Evolutionary conservation across 73 alveolate genomes (phyloP).

Genomic region (Paramecium tetraurelia): DNA sequence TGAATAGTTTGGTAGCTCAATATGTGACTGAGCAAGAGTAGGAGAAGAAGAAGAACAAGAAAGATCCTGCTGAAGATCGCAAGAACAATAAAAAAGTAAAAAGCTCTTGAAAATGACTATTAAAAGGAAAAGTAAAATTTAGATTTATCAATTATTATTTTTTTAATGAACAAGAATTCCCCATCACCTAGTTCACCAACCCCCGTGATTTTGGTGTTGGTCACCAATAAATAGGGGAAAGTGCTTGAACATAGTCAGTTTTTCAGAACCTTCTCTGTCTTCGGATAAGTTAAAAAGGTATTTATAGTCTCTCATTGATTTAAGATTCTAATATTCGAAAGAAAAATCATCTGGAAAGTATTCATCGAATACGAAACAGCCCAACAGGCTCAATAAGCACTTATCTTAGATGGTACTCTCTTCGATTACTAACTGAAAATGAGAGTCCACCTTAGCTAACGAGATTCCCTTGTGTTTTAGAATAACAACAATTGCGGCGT

Average conservation of each 20-base stretch:
- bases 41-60: neutral
- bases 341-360: slow-evolving; percentile 50
- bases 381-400: slow-evolving; percentile 16
- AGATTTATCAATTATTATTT: neutral
- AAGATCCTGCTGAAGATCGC: neutral
- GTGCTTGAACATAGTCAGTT: slow-evolving; percentile 45
- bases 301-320: no score
- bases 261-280: slow-evolving; percentile 32
- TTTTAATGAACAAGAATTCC: neutral
- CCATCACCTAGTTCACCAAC: slow-evolving; percentile 39
- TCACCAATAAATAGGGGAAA: slow-evolving; percentile 41
- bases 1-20: slow-evolving; percentile 51
- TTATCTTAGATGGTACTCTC: slow-evolving; percentile 46
- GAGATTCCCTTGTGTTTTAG: slow-evolving; percentile 28
- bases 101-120: neutral
- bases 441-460: slow-evolving; percentile 40
- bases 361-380: slow-evolving; percentile 44
- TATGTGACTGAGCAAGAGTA: slow-evolving; percentile 2
- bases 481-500: slow-evolving; percentile 46
- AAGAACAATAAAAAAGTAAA: neutral
- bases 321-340: slow-evolving; percentile 27
- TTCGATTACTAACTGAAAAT: slow-evolving; percentile 9
- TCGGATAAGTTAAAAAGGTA: slow-evolving; percentile 40
- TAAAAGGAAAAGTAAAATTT: neutral
- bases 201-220: slow-evolving; percentile 50